phyloP scores from a whole-genome alignment of 2,329 filamentous ascomycete genomes.

The Herpotrichia juniperi region DNA sequence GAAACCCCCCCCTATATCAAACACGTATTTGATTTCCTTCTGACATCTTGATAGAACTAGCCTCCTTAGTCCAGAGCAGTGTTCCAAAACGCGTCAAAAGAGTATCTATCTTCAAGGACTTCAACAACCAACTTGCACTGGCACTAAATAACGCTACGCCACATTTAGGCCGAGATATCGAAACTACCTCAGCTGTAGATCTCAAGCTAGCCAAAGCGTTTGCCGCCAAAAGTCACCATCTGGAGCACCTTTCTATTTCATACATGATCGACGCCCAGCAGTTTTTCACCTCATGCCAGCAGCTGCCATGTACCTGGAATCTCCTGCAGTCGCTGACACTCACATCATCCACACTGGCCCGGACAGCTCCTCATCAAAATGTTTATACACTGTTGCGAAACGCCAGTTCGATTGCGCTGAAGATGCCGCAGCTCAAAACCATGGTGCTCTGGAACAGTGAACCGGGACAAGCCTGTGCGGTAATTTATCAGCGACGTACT shows the following conservation, averaged over 20 bases:
- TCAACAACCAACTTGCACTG: constrained; percentile 23
- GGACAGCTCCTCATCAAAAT: constrained; percentile 20
- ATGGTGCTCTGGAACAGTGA: constrained; percentile 29
- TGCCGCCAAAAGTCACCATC: constrained; percentile 23
- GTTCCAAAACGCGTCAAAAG: constrained; percentile 25
- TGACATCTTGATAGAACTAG: constrained; percentile 26
- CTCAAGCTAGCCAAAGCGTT: constrained; percentile 21
- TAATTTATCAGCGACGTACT: constrained; percentile 25
- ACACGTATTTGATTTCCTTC: constrained; percentile 19
- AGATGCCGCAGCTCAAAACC: constrained; percentile 25
- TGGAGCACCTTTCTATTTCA: constrained; percentile 26
- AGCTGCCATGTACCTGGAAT: constrained; percentile 27
- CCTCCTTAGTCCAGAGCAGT: constrained; percentile 18
- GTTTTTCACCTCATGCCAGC: constrained; percentile 26
- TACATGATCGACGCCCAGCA: constrained; percentile 29
- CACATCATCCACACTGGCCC: constrained; percentile 24
- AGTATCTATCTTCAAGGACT: constrained; percentile 28
- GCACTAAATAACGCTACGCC: constrained; percentile 21
- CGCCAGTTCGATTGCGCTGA: constrained; percentile 25
- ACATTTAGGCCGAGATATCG: constrained; percentile 17
- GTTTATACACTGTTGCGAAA: constrained; percentile 24
- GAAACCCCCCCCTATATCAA: constrained; percentile 15
- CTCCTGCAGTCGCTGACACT: constrained; percentile 25
- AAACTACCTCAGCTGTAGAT: constrained; percentile 21
- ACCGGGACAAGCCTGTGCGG: constrained; percentile 22